Conservation (phyloP, 2,329 filamentous ascomycete genomes). For the Xylariaceae sp. region DNA sequence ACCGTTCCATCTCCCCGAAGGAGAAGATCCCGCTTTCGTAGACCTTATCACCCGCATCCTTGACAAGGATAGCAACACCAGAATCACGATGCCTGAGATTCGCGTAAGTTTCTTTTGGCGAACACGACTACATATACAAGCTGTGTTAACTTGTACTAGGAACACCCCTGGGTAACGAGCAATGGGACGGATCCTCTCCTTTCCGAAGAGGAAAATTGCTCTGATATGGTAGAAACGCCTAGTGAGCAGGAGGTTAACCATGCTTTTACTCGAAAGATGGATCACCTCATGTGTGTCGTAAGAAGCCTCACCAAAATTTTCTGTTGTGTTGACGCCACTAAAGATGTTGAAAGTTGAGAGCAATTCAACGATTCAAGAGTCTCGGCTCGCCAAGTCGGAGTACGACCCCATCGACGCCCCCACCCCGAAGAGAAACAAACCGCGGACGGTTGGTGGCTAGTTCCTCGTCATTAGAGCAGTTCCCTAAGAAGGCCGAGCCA, state of each 20-base stretch:
- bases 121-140: neutral
- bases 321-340: neutral
- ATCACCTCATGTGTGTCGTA: constrained; percentile 78
- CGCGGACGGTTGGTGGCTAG: constrained; percentile 3
- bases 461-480: constrained; percentile 11
- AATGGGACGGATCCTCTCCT: constrained; percentile 72
- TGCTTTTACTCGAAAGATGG: constrained; percentile 87
- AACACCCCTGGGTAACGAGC: constrained; percentile 90
- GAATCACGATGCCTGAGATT: constrained; percentile 77
- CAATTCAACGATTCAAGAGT: constrained; percentile 80
- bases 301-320: constrained; percentile 22
- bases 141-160: constrained; percentile 44
- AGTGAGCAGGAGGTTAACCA: constrained; percentile 87
- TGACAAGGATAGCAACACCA: constrained; percentile 76
- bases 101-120: constrained; percentile 53
- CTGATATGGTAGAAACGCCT: constrained; percentile 71
- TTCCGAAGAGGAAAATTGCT: constrained; percentile 78
- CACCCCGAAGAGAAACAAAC: constrained; percentile 18
- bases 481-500: constrained; percentile 11
- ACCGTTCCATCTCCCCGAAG: constrained; percentile 54
- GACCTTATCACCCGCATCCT: constrained; percentile 70
- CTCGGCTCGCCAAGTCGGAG: constrained; percentile 51
- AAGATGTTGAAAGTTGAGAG: constrained; percentile 64
- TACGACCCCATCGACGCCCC: constrained; percentile 26
- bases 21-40: constrained; percentile 62